phyloP scores from a whole-genome alignment of 1,284 basidiomycete species.

The Ustilago vetiveriae region DNA sequence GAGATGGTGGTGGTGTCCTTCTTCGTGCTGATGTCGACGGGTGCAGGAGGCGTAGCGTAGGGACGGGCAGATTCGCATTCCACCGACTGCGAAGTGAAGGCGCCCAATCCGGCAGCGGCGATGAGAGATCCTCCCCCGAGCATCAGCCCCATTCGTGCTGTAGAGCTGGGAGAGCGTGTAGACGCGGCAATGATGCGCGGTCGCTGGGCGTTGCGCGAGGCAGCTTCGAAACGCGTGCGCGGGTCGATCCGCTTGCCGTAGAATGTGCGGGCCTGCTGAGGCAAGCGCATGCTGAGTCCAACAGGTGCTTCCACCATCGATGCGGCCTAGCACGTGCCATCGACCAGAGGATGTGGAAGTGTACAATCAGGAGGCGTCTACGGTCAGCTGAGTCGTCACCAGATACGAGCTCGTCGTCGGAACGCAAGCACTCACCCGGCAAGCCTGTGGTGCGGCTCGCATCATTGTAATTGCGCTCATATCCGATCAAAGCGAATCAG shows the following conservation, averaged over 20 bases:
- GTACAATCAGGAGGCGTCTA: too few relatives aligned
- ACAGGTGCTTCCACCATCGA: constrained; percentile 30
- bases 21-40: constrained; percentile 9
- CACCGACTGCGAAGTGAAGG: constrained; percentile 11
- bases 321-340: constrained; percentile 9
- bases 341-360: not conserved
- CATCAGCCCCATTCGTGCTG: constrained; percentile 23
- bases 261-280: constrained; percentile 33
- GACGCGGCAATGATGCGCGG: constrained; percentile 21
- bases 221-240: constrained; percentile 11
- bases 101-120: constrained; percentile 21
- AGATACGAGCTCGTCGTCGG: too few relatives aligned
- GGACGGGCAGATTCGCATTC: constrained; percentile 33
- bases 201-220: not conserved
- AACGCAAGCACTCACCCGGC: constrained; percentile 29
- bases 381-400: too few relatives aligned
- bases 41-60: constrained; percentile 20
- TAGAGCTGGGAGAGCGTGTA: constrained; percentile 8
- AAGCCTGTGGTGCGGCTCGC: constrained; percentile 24
- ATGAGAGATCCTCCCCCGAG: constrained; percentile 33
- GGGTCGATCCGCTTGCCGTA: constrained; percentile 37
- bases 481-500: too few relatives aligned
- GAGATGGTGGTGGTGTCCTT: constrained; percentile 17
- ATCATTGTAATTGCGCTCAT: constrained; percentile 36
- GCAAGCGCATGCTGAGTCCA: constrained; percentile 26